Percentiles rank a stretch among this genome's conserved stretches.
Conservation (phyloP, 2,329 filamentous ascomycete species). For the Tolypocladium cylindrosporum region DNA sequence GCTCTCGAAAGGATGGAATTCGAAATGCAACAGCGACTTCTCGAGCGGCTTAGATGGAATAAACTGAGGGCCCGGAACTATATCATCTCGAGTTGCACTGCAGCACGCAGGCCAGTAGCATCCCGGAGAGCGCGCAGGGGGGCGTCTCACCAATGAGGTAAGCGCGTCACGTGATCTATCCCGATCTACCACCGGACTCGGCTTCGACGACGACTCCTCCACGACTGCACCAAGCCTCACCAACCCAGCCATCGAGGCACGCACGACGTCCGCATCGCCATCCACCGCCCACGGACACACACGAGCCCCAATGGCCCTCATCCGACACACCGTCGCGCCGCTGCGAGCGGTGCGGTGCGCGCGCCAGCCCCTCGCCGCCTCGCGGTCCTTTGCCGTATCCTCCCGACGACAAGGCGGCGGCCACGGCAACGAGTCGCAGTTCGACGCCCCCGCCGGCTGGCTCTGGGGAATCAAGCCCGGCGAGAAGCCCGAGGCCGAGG, state of each 20-base stretch:
- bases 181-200: background rate
- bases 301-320: conserved; percentile 20
- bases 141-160: background rate
- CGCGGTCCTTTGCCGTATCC: conserved; percentile 34
- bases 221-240: background rate
- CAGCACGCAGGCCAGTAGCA: too few species aligned
- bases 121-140: too few species aligned
- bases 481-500: conserved; percentile 91
- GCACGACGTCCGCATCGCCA: conserved; percentile 11
- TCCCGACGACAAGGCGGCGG: conserved; percentile 29
- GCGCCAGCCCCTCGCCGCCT: conserved; percentile 19
- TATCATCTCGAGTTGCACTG: too few species aligned
- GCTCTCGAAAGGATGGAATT: too few species aligned
- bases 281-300: conserved; percentile 2
- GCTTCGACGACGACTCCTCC: background rate
- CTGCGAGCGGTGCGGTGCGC: conserved; percentile 26
- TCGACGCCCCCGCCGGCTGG: conserved; percentile 85
- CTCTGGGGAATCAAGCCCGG: conserved; percentile 90
- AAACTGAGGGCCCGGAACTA: too few species aligned
- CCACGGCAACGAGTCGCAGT: conserved; percentile 57
- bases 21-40: too few species aligned
- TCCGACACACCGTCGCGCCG: conserved; percentile 25
- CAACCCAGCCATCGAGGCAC: conserved; percentile 17
- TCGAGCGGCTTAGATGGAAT: too few species aligned
- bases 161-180: background rate